phyloP scores from a whole-genome alignment of 306 rosid species.

The Quercus berberidifolia region DNA sequence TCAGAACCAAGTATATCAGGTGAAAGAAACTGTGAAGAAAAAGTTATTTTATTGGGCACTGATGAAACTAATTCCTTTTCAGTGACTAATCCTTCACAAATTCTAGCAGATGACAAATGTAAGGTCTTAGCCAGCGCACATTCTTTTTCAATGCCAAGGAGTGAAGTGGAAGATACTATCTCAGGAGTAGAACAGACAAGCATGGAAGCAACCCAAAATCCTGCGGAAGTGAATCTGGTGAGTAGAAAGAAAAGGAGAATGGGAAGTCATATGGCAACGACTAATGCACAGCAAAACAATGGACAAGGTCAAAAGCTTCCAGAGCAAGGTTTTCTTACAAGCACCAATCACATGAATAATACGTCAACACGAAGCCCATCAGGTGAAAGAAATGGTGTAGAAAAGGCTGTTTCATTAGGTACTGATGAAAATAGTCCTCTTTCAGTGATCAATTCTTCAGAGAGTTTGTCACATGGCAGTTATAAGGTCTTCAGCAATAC shows the following conservation, averaged over 20 bases:
- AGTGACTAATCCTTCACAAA: neutral
- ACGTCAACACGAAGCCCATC: slow-evolving; percentile 12
- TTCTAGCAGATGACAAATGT: neutral
- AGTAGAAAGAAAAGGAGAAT: slow-evolving; percentile 16
- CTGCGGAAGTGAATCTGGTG: slow-evolving; percentile 6
- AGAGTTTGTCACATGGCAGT: neutral
- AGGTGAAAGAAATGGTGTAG: slow-evolving; percentile 7
- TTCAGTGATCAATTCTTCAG: neutral
- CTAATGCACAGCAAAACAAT: slow-evolving; percentile 1
- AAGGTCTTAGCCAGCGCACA: neutral
- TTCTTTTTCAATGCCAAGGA: slow-evolving; percentile 17
- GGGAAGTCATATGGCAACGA: slow-evolving; percentile 18
- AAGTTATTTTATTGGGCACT: slow-evolving; percentile 6
- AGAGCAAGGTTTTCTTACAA: slow-evolving; percentile 14
- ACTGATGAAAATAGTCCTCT: neutral
- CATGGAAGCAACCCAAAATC: slow-evolving; percentile 4
- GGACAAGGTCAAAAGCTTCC: slow-evolving; percentile 17
- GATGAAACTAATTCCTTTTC: neutral
- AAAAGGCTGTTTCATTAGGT: slow-evolving; percentile 8
- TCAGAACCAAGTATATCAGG: slow-evolving; percentile 14
- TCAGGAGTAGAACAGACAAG: slow-evolving; percentile 11
- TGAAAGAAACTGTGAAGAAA: slow-evolving; percentile 4
- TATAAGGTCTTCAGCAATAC: neutral
- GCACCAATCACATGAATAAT: slow-evolving; percentile 11
- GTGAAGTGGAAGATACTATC: slow-evolving; percentile 17